Evolutionary conservation across 148 eudicot species (phyloP), one percentile per base, ranked within the genome.

Genomic region (Talinum fruticosum): DNA sequence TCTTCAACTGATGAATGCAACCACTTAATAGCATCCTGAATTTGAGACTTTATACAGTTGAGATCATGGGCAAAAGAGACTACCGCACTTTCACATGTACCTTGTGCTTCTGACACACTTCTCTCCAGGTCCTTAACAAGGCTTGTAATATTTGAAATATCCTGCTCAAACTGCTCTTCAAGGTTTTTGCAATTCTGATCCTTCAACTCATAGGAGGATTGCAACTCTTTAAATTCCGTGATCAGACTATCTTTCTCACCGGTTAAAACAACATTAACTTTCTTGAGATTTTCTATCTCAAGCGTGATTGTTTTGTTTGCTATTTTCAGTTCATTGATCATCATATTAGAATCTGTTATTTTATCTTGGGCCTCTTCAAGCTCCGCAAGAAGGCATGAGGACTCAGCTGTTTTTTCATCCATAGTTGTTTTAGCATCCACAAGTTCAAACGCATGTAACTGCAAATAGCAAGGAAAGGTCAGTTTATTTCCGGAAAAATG

Each of bases 311-410:
- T 82, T 82, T 93, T 90, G 83, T 96, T 93, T 19, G 88, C 88
- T 62, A 88, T 86, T 86, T 88, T 81, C 75, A 93, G 84, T 76
- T 86, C 90, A 75, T 96, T 91, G 80, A 96, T 84, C 88, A 89
- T 86, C 61, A 86, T 76, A 85, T 90, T 93, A 75, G 96, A 93
- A 82, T 96, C 99, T 75, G 82, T 83, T 84, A 93, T 86, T 67
- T 87, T 90, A 69, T 89, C 89, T 73, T 90, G 93, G 33, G 86
- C 91, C 86, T 96, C 97, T 80, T 89, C 92, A 85, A 88, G 88
- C 79, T 87, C 88, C 73, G 86, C 83, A 77, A 91, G 86, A 79
- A 93, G 62, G 76, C 95, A 85, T 73, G 89, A 88, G 54, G 90
- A 87, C 83, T 96, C 97, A 36, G 89, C 87, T 37, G 87, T 73